A percentile compares a stretch with the other conserved stretches of the same genome.
phyloP scores from a whole-genome alignment of 352 stramenopile species.

The Phytophthora aleatoria region DNA sequence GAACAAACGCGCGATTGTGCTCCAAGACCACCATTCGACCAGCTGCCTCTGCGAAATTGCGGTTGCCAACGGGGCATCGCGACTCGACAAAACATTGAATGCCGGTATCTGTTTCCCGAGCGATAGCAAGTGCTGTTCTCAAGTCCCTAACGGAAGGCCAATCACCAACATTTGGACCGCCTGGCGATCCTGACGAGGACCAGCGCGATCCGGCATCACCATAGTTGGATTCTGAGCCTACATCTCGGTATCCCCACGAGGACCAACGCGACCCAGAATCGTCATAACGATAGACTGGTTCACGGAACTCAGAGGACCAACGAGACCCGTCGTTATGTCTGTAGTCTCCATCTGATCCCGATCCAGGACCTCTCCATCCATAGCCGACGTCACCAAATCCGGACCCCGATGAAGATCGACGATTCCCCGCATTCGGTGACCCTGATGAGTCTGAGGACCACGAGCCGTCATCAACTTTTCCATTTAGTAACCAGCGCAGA shows the following conservation, averaged over 20 bases:
- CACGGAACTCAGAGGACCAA: constrained; percentile 3
- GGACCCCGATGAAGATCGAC: constrained; percentile 10
- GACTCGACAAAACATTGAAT: constrained; percentile 34
- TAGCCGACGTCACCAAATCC: constrained; percentile 18
- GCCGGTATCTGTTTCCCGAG: constrained; percentile 21
- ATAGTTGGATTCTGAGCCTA: constrained; percentile 8
- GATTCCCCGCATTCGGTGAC: constrained; percentile 1
- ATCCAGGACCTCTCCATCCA: constrained; percentile 7
- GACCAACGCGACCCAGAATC: constrained; percentile 23
- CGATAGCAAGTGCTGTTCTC: constrained; percentile 9
- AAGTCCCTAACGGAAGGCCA: constrained; percentile 12
- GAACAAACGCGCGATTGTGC: constrained; percentile 19
- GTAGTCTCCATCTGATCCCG: constrained; percentile 11
- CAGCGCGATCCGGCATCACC: constrained; percentile 14
- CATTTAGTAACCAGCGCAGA: constrained; percentile 23
- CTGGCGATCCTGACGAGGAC: constrained; percentile 22
- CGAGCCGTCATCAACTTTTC: constrained; percentile 12
- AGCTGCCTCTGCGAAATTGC: constrained; percentile 24
- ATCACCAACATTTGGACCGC: constrained; percentile 16
- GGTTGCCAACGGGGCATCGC: constrained; percentile 33
- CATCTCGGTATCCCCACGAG: constrained; percentile 22
- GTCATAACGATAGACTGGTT: constrained; percentile 24
- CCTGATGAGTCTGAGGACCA: constrained; percentile 19
- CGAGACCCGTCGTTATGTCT: constrained; percentile 9
- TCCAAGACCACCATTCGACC: constrained; percentile 40